Conservation (phyloP, 1,284 basidiomycete species). For the Pyrrhoderma noxium region DNA sequence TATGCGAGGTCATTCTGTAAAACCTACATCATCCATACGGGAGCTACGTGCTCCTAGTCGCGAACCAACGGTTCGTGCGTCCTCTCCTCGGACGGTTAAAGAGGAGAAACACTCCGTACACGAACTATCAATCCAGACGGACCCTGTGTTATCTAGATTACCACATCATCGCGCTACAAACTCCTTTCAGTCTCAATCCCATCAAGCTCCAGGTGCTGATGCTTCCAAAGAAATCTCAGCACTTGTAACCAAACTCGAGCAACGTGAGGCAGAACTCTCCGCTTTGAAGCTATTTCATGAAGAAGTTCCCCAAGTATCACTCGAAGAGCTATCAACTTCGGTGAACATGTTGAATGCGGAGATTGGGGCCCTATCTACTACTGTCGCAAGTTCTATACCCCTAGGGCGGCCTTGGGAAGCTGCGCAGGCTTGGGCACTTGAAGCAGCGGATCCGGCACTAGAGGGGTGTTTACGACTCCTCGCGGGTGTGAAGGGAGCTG, state of each 20-base stretch:
- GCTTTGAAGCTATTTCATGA: slow-evolving; percentile 12
- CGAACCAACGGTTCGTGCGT: neutral
- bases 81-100: neutral
- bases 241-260: slow-evolving; percentile 11
- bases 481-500: slow-evolving; percentile 27
- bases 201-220: neutral
- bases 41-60: neutral
- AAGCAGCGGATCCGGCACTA: slow-evolving; percentile 26
- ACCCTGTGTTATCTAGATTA: slow-evolving; percentile 1
- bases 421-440: slow-evolving; percentile 17
- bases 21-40: neutral
- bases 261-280: slow-evolving; percentile 13
- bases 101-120: slow-evolving; percentile 1
- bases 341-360: slow-evolving; percentile 15
- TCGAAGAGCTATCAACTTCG: slow-evolving; percentile 1
- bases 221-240: neutral
- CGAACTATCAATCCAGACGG: slow-evolving; percentile 4
- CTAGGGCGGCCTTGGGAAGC: slow-evolving; percentile 11
- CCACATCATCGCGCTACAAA: neutral
- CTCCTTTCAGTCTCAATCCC: slow-evolving; percentile 4
- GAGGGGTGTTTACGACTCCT: slow-evolving; percentile 27
- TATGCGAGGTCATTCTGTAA: slow-evolving; percentile 1
- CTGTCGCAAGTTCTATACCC: slow-evolving; percentile 6
- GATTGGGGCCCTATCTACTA: slow-evolving; percentile 5
- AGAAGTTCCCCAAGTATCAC: slow-evolving; percentile 9